Evolutionary conservation across 805 yeast species (phyloP), one percentile per base, ranked within the genome.

Genomic region (Kazachstania kunashirensis): DNA sequence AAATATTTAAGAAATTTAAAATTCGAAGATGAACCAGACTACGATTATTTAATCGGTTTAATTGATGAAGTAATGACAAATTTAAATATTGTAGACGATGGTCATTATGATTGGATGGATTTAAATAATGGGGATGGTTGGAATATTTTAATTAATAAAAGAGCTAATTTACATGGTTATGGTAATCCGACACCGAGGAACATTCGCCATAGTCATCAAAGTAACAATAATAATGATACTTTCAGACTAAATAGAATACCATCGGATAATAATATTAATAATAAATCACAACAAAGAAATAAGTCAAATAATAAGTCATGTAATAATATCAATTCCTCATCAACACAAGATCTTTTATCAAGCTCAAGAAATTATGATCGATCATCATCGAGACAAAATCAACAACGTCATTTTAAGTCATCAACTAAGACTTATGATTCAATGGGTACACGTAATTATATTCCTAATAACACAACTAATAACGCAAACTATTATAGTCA

Each of bases 1-100:
- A 73, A 70, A 37, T 70, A 76, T 47, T 88, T 79, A 27, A 66
- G 94, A 47, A 64, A 70, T 31, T 64, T 83, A 45, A 73, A 79
- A 37, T 83, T 83, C 55, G 92, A 83, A 44, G 84, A 83, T 46
- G 79, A 77, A 40, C 94, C 94, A 4, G 80, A 83, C 51, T 83
- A 83, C 58, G 77, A 72, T 39, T 78, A 77, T 49, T 68, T 79
- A 46, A 64, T 80, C 39, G 64, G 69, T 51, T 61, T 81, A 41
- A 71, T 83, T 66, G 70, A 74, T 46, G 70, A 73, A 7, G 75
- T 72, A 4, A 61, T 83, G 47, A 67, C 66, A 35, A 76, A 73
- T 39, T 59, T 74, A 44, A 78, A 78, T 12, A 74, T 74, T 49
- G 52, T 61, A 25, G 76, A 77, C 41, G 85, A 80, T 53, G 82